Conservation (phyloP, 2,329 filamentous ascomycete species). For the Phoma herbarum region DNA sequence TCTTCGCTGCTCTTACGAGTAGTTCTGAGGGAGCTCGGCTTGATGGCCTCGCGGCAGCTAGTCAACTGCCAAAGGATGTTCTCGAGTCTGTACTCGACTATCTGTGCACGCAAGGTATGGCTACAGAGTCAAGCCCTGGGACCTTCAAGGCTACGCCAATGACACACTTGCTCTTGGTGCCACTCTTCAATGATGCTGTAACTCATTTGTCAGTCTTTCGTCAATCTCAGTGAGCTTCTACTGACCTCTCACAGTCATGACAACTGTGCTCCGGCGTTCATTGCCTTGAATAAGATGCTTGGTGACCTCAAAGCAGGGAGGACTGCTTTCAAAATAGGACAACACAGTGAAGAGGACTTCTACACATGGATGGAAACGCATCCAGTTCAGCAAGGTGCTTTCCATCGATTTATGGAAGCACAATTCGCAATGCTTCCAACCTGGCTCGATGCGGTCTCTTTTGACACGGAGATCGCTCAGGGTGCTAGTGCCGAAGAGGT, state of each 20-base stretch:
- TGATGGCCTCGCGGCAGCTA: neutral
- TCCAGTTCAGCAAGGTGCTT: conserved; percentile 15
- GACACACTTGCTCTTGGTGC: conserved; percentile 16
- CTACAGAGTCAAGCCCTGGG: neutral
- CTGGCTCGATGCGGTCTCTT: conserved; percentile 13
- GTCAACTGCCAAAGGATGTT: neutral
- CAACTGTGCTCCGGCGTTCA: conserved; percentile 11
- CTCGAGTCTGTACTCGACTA: conserved; percentile 12
- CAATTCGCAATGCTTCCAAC: conserved; percentile 3
- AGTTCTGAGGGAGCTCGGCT: neutral
- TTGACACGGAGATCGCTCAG: conserved; percentile 4
- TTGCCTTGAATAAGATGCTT: conserved; percentile 4
- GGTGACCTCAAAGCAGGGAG: neutral
- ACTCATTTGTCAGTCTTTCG: conserved; percentile 10
- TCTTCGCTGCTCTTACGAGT: conserved; percentile 5
- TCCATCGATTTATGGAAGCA: conserved; percentile 12
- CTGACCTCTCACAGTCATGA: conserved; percentile 9
- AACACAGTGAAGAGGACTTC: conserved; percentile 13
- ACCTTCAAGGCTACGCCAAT: conserved; percentile 4
- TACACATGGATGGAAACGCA: conserved; percentile 16
- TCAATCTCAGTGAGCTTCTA: too few species aligned
- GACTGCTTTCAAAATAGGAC: conserved; percentile 10
- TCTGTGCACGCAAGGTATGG: conserved; percentile 10
- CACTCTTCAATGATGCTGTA: conserved; percentile 15
- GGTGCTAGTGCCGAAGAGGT: neutral